Evolutionary conservation across 192 early-diverging fungal species (phyloP).

Genomic region (Phycomyces blakesleeanus): DNA sequence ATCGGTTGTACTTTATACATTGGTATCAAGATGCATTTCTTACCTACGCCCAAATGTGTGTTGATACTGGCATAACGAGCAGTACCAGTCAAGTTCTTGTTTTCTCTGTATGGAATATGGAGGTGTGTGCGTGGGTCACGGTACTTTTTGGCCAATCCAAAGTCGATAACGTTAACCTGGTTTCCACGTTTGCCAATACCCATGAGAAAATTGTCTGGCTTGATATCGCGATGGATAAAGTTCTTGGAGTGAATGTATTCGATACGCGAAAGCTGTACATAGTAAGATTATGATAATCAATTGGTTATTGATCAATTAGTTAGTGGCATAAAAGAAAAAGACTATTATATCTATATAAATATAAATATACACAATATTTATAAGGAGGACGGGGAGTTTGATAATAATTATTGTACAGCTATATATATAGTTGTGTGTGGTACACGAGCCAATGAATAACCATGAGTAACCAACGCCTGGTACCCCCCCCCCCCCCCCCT

Average conservation of each 20-base stretch:
- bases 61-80: conserved; percentile 91
- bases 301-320: too few species aligned
- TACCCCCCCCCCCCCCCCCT: too few species aligned
- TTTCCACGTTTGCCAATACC: conserved; percentile 80
- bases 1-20: too few species aligned
- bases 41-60: conserved; percentile 77
- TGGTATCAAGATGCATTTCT: too few species aligned
- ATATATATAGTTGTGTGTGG: too few species aligned
- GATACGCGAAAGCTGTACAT: conserved; percentile 60
- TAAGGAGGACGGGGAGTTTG: background rate
- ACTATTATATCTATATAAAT: too few species aligned
- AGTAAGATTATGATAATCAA: too few species aligned
- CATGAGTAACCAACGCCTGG: too few species aligned
- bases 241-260: conserved; percentile 78
- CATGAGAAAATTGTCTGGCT: conserved; percentile 92
- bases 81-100: conserved; percentile 91
- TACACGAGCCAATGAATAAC: too few species aligned
- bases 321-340: too few species aligned
- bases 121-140: conserved; percentile 76
- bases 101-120: conserved; percentile 90
- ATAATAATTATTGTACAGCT: background rate
- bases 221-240: conserved; percentile 90
- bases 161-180: conserved; percentile 86
- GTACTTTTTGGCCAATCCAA: conserved; percentile 88
- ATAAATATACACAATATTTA: too few species aligned